Percentiles rank a stretch among this genome's conserved stretches.
Conservation (phyloP, 352 stramenopile species). For the Pseudoperonospora humuli region DNA sequence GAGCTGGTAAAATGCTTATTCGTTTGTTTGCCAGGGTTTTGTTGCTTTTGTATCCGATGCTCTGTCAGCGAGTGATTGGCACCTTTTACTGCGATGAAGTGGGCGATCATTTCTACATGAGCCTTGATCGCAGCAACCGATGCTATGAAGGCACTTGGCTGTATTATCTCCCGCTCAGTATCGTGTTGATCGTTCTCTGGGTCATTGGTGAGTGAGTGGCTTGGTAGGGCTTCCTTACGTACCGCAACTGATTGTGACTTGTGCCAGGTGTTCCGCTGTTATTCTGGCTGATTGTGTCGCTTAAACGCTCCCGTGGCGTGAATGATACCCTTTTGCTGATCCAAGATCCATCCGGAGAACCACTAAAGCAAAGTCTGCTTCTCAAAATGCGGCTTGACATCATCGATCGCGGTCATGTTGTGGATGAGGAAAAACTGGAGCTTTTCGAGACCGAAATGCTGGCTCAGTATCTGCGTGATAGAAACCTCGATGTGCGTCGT, state of each 20-base stretch:
- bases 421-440: slow-evolving; percentile 40
- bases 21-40: slow-evolving; percentile 36
- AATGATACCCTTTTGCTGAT: slow-evolving; percentile 44
- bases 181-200: slow-evolving; percentile 43
- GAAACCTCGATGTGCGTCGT: slow-evolving; percentile 34
- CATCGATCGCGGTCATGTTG: slow-evolving; percentile 26
- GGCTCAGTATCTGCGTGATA: slow-evolving; percentile 44
- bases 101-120: slow-evolving; percentile 51
- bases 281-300: slow-evolving; percentile 57
- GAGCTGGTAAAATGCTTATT: not conserved
- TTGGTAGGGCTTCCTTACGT: not conserved
- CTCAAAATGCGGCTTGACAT: slow-evolving; percentile 44
- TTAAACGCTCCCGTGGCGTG: slow-evolving; percentile 42
- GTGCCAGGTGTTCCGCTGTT: slow-evolving; percentile 52
- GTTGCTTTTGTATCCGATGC: slow-evolving; percentile 60
- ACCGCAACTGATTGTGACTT: no score
- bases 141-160: slow-evolving; percentile 56
- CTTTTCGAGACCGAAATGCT: slow-evolving; percentile 48
- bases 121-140: slow-evolving; percentile 42
- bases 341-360: slow-evolving; percentile 23
- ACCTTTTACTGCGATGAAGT: slow-evolving; percentile 78
- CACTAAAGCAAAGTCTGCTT: slow-evolving; percentile 40
- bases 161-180: slow-evolving; percentile 45
- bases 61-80: slow-evolving; percentile 58
- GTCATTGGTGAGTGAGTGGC: slow-evolving; percentile 39